Conservation (phyloP, 257 asterid species). For the Solanum etuberosum region DNA sequence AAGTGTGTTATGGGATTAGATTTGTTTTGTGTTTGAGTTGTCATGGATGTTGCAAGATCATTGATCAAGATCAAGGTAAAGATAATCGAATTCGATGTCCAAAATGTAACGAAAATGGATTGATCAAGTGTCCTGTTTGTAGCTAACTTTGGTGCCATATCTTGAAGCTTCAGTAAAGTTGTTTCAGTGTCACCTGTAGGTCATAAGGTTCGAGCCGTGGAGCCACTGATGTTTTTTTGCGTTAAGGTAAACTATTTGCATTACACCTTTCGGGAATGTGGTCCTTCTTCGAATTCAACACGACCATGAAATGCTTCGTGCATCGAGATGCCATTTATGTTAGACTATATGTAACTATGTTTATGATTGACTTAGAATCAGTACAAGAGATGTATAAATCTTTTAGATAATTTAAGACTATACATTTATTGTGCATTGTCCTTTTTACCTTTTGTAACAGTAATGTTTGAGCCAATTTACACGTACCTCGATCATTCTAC, state of each 20-base stretch:
- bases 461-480: background rate
- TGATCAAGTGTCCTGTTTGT: conserved; percentile 58
- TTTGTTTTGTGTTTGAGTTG: conserved; percentile 50
- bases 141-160: conserved; percentile 1
- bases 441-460: background rate
- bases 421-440: too few species aligned
- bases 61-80: conserved; percentile 4
- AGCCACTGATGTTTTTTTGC: background rate
- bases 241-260: background rate
- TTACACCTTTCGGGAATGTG: background rate
- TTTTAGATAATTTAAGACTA: background rate
- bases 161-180: background rate
- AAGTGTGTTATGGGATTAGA: conserved; percentile 43
- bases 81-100: conserved; percentile 23
- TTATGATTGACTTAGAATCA: background rate
- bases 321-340: background rate
- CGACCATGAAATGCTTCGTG: background rate
- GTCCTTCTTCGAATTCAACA: background rate
- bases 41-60: conserved; percentile 47
- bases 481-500: background rate
- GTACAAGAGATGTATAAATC: background rate
- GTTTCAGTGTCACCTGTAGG: background rate
- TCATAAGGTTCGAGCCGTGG: background rate
- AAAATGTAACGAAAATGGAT: conserved; percentile 75
- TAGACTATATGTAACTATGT: background rate